Percentiles rank a stretch among this genome's conserved stretches.
These are phyloP conservation scores for Vaccinium myrtillus DNA, from an alignment of 148 eudicot genomes.

Conservation along the genomic window DNA sequence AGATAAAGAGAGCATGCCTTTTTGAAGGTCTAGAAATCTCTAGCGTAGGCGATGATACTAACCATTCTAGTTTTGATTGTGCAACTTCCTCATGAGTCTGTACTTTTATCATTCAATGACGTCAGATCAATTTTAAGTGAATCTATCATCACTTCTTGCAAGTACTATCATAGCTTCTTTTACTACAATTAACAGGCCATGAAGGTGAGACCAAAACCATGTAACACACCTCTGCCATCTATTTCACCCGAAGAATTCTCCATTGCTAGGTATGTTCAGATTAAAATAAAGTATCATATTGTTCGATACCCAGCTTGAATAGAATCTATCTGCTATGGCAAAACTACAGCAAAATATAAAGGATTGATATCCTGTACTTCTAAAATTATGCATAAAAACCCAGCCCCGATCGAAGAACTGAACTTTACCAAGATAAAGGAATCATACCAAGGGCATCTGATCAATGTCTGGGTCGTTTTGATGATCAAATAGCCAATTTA, in stretches of 20 bases:
- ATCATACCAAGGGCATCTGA: conserved; percentile 64
- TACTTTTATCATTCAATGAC: neutral
- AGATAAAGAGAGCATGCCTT: neutral
- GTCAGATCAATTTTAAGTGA: neutral
- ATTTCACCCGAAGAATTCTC: neutral
- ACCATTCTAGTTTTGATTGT: neutral
- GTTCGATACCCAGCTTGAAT: neutral
- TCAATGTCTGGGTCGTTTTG: conserved; percentile 66
- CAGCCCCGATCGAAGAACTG: neutral
- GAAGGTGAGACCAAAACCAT: neutral
- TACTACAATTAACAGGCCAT: neutral
- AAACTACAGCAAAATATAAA: neutral
- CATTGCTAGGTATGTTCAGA: neutral
- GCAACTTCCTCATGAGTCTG: neutral
- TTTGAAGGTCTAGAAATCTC: neutral
- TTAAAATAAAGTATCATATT: neutral
- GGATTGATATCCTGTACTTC: neutral
- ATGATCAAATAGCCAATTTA: conserved; percentile 79
- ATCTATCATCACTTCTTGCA: neutral
- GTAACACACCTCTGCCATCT: neutral
- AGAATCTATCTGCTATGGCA: neutral
- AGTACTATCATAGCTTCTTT: neutral
- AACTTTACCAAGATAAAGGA: conserved; percentile 17
- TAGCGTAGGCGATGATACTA: neutral
- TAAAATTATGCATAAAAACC: neutral